Evolutionary conservation across 768 basidiomycete genomes (phyloP).

Genomic region (Collybia mongolica): DNA sequence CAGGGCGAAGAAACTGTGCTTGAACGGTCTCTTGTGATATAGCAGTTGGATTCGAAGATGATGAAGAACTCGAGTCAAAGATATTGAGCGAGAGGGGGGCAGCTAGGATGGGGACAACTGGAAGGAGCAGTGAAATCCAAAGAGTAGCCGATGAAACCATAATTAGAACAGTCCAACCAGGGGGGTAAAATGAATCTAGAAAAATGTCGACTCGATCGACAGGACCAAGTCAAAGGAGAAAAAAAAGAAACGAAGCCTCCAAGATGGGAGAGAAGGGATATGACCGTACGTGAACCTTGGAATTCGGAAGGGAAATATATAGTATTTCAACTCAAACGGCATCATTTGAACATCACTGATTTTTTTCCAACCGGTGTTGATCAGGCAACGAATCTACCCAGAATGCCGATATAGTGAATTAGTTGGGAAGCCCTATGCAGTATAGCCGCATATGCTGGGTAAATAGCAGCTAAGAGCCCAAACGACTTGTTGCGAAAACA

Average conservation of each 20-base stretch:
- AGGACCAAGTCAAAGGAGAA: neutral
- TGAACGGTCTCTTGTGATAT: constrained; percentile 1
- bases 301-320: too few relatives aligned
- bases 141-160: neutral
- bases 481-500: too few relatives aligned
- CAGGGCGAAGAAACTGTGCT: constrained; percentile 23
- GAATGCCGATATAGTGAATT: too few relatives aligned
- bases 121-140: neutral
- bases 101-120: neutral
- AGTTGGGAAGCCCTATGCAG: too few relatives aligned
- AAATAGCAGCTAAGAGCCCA: too few relatives aligned
- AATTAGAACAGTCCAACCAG: neutral
- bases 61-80: neutral
- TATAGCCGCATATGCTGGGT: too few relatives aligned
- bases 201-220: constrained; percentile 8
- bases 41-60: neutral
- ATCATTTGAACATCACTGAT: too few relatives aligned
- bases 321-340: too few relatives aligned
- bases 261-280: too few relatives aligned
- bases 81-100: constrained; percentile 3
- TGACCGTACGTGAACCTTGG: too few relatives aligned
- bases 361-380: too few relatives aligned
- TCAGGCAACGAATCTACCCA: too few relatives aligned
- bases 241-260: neutral
- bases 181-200: neutral